Base-by-base conservation (phyloP, 192 early-diverging fungal genomes). In the Coemansia sp. region DNA sequence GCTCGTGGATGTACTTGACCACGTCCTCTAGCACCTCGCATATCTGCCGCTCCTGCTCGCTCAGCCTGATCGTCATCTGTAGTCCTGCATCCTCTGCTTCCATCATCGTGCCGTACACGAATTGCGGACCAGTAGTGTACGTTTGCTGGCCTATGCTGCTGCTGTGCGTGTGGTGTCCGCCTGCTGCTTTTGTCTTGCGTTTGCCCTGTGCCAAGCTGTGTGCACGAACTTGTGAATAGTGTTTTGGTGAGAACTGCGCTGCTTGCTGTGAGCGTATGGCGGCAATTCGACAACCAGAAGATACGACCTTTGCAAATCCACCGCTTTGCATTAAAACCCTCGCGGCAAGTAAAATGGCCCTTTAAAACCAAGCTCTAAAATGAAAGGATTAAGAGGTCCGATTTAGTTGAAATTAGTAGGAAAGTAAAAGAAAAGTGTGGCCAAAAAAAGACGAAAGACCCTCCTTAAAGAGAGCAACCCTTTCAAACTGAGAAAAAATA, bases 21-120 rank as follows among this genome's bases (percentile, higher is more conserved):
- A 92, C 91, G 7, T 73, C 72, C 23, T 76, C 73, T 21, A 97
- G 85, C 30, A 93, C 64, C 16, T 84, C 48, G 71, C 90, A 93
- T n/a, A 96, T 88, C 59, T 88, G 66, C 11, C 63, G 30, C 67
- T 96, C 94, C 16, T 68, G 73, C 0, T 85, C 71, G 6, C 87
- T 90, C 49, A 94, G 73, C 5, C 57, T 68, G 12, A 92, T 68
- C 16, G 67, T 63, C 77, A 84, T 75, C 39, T 44, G 35, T 36
- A 26, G 23, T 2, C 36, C 18, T 59, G 57, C 20, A 20, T 20
- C 6, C 35, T 6, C 6, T 33, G 10, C 6, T 35, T 55, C 51
- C 6, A 39, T 65, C 63, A 26, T 59, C 2, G 5, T 1, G 11
- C 26, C 11, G 55, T 12, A 56, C 8, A 23, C 5, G 20, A 30